Conservation (phyloP, 305 asterid genomes). For the Petunia hybrid region DNA sequence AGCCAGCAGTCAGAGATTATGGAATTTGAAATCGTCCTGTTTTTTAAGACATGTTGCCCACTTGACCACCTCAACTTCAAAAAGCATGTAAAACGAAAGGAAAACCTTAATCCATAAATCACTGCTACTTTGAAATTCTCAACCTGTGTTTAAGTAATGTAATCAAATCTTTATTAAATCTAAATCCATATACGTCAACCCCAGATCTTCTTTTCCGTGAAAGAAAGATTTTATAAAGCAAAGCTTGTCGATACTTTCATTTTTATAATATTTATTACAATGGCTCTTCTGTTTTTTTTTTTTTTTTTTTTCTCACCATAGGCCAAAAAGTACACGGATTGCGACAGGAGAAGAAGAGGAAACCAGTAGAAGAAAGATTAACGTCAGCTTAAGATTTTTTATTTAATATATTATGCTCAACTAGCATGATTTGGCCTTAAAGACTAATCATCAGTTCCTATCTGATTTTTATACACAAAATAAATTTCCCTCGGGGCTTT, state of each 20-base stretch:
- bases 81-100: neutral
- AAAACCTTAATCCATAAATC: neutral
- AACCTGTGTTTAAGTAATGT: neutral
- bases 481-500: too few relatives aligned
- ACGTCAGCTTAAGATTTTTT: slow-evolving; percentile 30
- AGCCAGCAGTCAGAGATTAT: neutral
- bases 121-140: neutral
- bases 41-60: slow-evolving; percentile 34
- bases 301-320: neutral
- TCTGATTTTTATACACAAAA: too few relatives aligned
- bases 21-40: slow-evolving; percentile 32
- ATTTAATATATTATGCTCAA: neutral
- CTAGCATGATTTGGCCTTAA: neutral
- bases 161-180: slow-evolving; percentile 18
- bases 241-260: neutral
- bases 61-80: slow-evolving; percentile 18
- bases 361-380: slow-evolving; percentile 17
- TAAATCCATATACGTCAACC: slow-evolving; percentile 25
- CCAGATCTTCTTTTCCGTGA: slow-evolving; percentile 12
- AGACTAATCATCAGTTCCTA: neutral
- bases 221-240: neutral
- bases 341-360: slow-evolving; percentile 26
- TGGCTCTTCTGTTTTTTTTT: neutral
- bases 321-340: slow-evolving; percentile 34
- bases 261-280: neutral